Conservation (phyloP, 78 protist species). For the Dictyostelium brefeldianum region DNA sequence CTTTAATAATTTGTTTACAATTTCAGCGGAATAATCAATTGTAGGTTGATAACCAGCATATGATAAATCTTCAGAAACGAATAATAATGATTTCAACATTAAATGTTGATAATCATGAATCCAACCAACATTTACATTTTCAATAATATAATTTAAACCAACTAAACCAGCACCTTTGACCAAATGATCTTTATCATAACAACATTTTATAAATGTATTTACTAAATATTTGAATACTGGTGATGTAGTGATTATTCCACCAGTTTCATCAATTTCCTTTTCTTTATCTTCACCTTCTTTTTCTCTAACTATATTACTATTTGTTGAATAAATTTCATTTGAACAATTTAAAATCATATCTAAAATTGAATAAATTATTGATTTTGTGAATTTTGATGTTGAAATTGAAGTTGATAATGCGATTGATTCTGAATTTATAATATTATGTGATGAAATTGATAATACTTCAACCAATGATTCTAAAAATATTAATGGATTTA, state of each 20-base stretch:
- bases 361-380: background rate
- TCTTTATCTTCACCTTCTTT: background rate
- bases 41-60: slow-evolving; percentile 57
- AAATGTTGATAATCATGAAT: slow-evolving; percentile 26
- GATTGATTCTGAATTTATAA: background rate
- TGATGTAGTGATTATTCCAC: background rate
- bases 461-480: slow-evolving; percentile 40
- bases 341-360: slow-evolving; percentile 14
- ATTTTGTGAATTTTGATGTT: background rate
- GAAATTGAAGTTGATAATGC: background rate
- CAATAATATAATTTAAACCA: slow-evolving; percentile 64
- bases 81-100: slow-evolving; percentile 81
- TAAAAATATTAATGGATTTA: slow-evolving; percentile 38
- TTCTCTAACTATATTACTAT: background rate
- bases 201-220: slow-evolving; percentile 10
- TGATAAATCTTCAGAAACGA: slow-evolving; percentile 75
- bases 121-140: slow-evolving; percentile 60
- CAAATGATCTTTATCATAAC: slow-evolving; percentile 18
- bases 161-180: slow-evolving; percentile 32
- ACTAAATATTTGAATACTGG: slow-evolving; percentile 44
- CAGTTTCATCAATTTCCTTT: background rate
- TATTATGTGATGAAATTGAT: slow-evolving; percentile 8
- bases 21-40: slow-evolving; percentile 57
- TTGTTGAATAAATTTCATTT: background rate
- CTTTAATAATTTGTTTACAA: slow-evolving; percentile 34